Base-by-base conservation (phyloP, 2,329 filamentous ascomycete species). In the Sporothrix variecibatus region DNA sequence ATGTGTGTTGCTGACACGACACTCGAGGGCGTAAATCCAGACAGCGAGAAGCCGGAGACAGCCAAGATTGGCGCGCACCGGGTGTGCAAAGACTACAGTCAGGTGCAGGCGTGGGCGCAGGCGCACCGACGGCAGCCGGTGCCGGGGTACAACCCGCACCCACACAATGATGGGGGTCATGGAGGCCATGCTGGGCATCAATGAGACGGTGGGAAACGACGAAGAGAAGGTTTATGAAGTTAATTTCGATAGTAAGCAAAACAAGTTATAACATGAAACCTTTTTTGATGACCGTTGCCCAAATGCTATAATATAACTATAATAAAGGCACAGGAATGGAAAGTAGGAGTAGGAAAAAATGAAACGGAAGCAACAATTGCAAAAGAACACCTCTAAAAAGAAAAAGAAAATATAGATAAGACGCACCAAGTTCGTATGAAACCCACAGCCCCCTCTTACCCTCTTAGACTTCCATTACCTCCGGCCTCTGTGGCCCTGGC, bases 401-500 rank as follows among this genome's bases (percentile, higher is more conserved):
- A 3, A 34, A n/a, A n/a, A 51, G 12, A 51, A 6, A 51, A 51
- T n/a, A n/a, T 17, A 51, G 17, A n/a, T 26, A 23, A n/a, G 20
- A 53, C 49, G 7, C 7, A 53, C 20, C 49, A 9, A 53, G n/a
- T 23, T 56, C 38, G n/a, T 20, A 17, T 46, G 23, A 26, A 28
- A 17, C 4, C 12, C 15, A 40, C 60, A 28, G 26, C 4, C 26
- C 12, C 11, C 58, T 58, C 38, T 8, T 34, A 12, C 53, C 20
- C n/a, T 17, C 11, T 34, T 23, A 34, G 20, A 28, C 62, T 12
- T n/a, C 7, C 23, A 43, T 38, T 69, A n/a, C 65, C 71, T 70
- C 73, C 58, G 75, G 73, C 74, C 75, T 26, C 77, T 77, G 71
- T 76, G 74, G 69, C 75, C 72, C 17, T 56, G 60, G 26, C 76